phyloP scores from a whole-genome alignment of 305 asterid genomes.

The Lippia alba region DNA sequence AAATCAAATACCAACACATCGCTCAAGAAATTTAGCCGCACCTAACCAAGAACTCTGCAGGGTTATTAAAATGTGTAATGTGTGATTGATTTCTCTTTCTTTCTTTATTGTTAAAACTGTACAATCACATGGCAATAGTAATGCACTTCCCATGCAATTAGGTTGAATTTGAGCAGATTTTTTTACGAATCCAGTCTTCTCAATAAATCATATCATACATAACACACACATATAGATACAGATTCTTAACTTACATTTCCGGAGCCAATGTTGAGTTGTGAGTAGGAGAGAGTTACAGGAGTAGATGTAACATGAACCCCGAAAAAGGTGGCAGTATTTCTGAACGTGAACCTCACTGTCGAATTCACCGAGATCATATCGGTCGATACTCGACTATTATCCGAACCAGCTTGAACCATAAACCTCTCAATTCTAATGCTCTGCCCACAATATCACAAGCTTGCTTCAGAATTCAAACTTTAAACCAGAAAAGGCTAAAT shows the following conservation, averaged over 20 bases:
- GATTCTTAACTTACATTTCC: conserved; percentile 59
- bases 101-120: not conserved
- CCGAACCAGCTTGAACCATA: conserved; percentile 84
- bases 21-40: not conserved
- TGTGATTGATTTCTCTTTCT: not conserved
- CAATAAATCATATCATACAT: not conserved
- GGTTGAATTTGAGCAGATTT: too few species aligned
- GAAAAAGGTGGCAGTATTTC: conserved; percentile 74
- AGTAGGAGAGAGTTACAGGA: conserved; percentile 64
- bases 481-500: conserved; percentile 5
- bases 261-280: conserved; percentile 64
- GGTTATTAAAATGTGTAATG: not conserved
- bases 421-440: conserved; percentile 71
- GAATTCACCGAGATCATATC: conserved; percentile 81
- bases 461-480: not conserved
- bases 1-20: too few species aligned
- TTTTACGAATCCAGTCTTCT: not conserved
- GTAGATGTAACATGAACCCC: conserved; percentile 85
- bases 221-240: not conserved
- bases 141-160: not conserved
- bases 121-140: not conserved
- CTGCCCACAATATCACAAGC: conserved; percentile 33
- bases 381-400: conserved; percentile 69
- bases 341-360: conserved; percentile 62
- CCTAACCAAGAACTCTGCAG: not conserved